These are phyloP conservation scores for Singerocomus rubriflavus DNA, from an alignment of 1,284 basidiomycete species.

Conservation along the genomic window DNA sequence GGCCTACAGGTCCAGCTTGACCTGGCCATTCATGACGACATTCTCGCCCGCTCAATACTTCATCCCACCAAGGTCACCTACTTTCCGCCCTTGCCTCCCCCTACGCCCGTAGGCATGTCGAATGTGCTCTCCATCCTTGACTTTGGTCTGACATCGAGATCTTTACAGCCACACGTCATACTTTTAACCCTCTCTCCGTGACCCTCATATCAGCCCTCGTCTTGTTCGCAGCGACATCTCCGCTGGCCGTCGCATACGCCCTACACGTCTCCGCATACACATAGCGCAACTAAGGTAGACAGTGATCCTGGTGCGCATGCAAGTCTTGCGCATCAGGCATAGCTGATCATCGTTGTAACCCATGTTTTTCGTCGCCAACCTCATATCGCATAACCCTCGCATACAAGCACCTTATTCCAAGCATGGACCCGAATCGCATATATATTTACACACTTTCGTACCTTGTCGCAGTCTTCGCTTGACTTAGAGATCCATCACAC, in stretches of 20 bases:
- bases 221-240: conserved; percentile 17
- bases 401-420: conserved; percentile 10
- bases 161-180: conserved; percentile 10
- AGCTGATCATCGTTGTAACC: neutral
- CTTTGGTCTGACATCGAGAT: conserved; percentile 2
- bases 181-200: conserved; percentile 10
- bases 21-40: conserved; percentile 25
- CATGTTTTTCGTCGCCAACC: neutral
- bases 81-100: conserved; percentile 20
- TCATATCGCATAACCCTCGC: neutral
- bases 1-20: conserved; percentile 28
- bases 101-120: conserved; percentile 18
- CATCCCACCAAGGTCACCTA: conserved; percentile 31
- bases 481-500: conserved; percentile 11
- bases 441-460: conserved; percentile 3
- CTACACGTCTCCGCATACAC: conserved; percentile 11
- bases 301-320: neutral
- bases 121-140: neutral
- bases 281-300: neutral
- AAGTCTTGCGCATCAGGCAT: neutral
- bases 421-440: conserved; percentile 19
- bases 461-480: conserved; percentile 8
- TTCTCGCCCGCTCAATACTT: conserved; percentile 19
- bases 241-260: conserved; percentile 19
- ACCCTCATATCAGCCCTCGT: conserved; percentile 19